phyloP scores from a whole-genome alignment of 2,329 filamentous ascomycete species.

The Apiospora hydei region DNA sequence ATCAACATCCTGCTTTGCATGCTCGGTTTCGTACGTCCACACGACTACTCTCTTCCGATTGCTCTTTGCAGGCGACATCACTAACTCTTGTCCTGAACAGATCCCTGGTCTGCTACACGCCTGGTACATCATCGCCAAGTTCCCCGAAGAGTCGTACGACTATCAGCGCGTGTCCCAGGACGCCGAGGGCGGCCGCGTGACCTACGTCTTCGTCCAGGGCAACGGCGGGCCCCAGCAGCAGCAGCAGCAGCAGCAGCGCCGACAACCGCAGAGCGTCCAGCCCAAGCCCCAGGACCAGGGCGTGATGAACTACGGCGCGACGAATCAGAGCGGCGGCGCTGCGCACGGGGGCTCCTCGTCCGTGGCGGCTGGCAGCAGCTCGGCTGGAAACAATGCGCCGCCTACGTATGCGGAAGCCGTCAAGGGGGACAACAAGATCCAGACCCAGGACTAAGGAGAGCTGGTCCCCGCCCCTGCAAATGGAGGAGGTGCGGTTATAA shows the following conservation, averaged over 20 bases:
- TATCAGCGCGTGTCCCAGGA: constrained; percentile 72
- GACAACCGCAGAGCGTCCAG: constrained; percentile 41
- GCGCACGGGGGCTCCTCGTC: constrained; percentile 39
- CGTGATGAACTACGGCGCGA: constrained; percentile 58
- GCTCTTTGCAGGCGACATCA: neutral
- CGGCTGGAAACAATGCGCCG: constrained; percentile 57
- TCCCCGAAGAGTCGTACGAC: constrained; percentile 76
- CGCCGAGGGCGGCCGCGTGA: constrained; percentile 65
- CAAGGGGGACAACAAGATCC: constrained; percentile 89
- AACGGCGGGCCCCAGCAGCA: constrained; percentile 42
- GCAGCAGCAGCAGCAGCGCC: constrained; percentile 45
- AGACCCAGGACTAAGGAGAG: constrained; percentile 64
- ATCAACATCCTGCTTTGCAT: constrained; percentile 94
- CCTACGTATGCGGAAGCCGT: constrained; percentile 92
- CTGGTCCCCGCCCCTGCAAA: neutral
- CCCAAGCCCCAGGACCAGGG: constrained; percentile 41
- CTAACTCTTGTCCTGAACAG: constrained; percentile 38
- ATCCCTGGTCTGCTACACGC: constrained; percentile 90
- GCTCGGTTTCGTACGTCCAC: constrained; percentile 66
- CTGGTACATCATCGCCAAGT: constrained; percentile 97
- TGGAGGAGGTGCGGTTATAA: neutral
- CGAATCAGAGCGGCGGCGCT: constrained; percentile 32
- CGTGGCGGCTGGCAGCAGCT: constrained; percentile 49
- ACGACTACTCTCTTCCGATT: constrained; percentile 6
- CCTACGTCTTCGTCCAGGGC: constrained; percentile 78